phyloP scores from a whole-genome alignment of 345 rosid species.

The Physaria fendleri region DNA sequence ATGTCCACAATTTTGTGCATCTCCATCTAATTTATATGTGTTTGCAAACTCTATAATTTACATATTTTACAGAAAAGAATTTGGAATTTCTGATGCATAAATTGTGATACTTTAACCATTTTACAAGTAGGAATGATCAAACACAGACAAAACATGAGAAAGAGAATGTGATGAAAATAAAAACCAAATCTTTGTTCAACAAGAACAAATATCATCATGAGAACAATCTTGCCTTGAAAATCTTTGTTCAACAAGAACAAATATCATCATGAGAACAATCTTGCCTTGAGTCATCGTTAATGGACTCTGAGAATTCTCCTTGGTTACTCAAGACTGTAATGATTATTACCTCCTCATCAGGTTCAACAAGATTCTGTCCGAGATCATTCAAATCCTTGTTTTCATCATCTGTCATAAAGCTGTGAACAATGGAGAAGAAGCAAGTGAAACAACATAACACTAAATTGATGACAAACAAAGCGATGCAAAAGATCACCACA shows the following conservation, averaged over 20 bases:
- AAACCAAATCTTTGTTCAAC: too few species aligned
- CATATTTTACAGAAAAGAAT: not conserved
- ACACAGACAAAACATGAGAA: not conserved
- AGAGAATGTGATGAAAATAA: not conserved
- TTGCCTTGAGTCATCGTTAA: too few species aligned
- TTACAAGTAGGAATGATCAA: not conserved
- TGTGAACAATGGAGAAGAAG: slow-evolving; percentile 12
- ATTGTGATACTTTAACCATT: not conserved
- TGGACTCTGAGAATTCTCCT: slow-evolving; percentile 17
- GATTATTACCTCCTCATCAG: slow-evolving; percentile 20
- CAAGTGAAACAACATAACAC: slow-evolving; percentile 26
- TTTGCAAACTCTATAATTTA: not conserved
- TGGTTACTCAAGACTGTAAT: slow-evolving; percentile 13
- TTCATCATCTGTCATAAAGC: slow-evolving; percentile 13
- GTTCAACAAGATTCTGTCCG: slow-evolving; percentile 13
- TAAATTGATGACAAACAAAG: slow-evolving; percentile 25
- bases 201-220: too few species aligned
- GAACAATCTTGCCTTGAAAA: too few species aligned
- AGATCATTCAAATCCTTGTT: slow-evolving; percentile 13
- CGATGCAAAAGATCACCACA: slow-evolving; percentile 22
- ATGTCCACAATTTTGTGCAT: not conserved
- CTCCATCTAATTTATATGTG: not conserved
- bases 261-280: too few species aligned
- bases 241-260: too few species aligned
- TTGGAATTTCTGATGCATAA: slow-evolving; percentile 1